A percentile compares a stretch with the other conserved stretches of the same genome.
Conservation (phyloP, 2,329 filamentous ascomycete genomes). For the Epichloe typhina region DNA sequence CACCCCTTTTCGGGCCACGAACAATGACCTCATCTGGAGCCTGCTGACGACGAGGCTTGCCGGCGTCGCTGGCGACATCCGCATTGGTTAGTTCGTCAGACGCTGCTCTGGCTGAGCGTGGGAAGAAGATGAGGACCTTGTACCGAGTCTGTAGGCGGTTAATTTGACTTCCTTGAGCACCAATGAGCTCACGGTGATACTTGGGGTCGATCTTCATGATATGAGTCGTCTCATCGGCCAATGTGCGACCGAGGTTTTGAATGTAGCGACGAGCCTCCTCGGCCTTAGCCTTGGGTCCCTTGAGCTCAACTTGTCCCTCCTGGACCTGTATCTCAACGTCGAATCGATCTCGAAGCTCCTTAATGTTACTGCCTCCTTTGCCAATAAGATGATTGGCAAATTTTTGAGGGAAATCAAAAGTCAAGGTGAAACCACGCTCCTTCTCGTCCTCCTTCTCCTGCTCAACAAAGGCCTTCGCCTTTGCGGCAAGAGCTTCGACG, state of each 20-base stretch:
- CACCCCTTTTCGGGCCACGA: constrained; percentile 83
- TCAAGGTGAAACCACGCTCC: constrained; percentile 74
- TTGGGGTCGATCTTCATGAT: constrained; percentile 82
- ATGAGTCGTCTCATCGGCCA: constrained; percentile 85
- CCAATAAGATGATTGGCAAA: constrained; percentile 75
- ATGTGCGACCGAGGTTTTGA: constrained; percentile 59
- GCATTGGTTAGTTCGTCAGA: constrained; percentile 58
- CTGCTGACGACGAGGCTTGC: constrained; percentile 57
- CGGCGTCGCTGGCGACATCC: constrained; percentile 56
- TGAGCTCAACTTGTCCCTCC: constrained; percentile 88
- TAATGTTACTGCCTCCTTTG: constrained; percentile 53
- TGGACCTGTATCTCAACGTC: constrained; percentile 75
- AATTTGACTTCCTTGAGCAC: constrained; percentile 74
- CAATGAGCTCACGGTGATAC: constrained; percentile 89
- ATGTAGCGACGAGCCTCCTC: constrained; percentile 79
- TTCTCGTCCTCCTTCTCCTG: constrained; percentile 88
- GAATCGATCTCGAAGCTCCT: constrained; percentile 51
- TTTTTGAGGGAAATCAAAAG: constrained; percentile 91
- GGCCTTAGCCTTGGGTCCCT: constrained; percentile 89
- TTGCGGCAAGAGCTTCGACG: constrained; percentile 58
- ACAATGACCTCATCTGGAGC: constrained; percentile 79
- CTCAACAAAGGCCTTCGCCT: constrained; percentile 67
- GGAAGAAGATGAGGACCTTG: constrained; percentile 92
- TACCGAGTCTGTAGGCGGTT: constrained; percentile 87
- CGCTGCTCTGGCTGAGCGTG: constrained; percentile 45